Conservation (phyloP, 345 rosid species). For the Draba incana region DNA sequence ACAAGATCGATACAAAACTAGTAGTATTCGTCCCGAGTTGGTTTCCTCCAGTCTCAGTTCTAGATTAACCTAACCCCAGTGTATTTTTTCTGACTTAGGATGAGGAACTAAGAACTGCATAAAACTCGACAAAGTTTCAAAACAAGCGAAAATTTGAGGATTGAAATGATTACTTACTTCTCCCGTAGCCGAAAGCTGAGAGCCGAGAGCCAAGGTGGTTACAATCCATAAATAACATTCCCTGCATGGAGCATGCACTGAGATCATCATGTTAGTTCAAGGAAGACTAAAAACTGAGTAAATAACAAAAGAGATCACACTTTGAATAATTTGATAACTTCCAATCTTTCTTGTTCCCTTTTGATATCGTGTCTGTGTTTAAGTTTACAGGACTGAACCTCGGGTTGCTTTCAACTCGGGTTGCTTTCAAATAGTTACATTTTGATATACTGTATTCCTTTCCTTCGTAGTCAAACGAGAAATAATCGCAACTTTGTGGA, state of each 20-base stretch:
- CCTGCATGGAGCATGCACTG: slow-evolving; percentile 10
- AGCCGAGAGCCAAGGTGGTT: background rate
- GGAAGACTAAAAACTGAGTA: background rate
- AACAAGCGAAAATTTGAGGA: slow-evolving; percentile 8
- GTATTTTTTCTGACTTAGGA: slow-evolving; percentile 14
- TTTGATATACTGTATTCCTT: slow-evolving; percentile 20
- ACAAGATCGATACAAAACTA: too few species aligned
- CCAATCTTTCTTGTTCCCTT: slow-evolving; percentile 25
- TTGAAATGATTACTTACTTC: slow-evolving; percentile 14
- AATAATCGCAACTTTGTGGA: slow-evolving; percentile 15
- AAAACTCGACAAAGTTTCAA: background rate
- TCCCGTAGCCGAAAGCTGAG: background rate
- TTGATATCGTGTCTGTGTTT: slow-evolving; percentile 22
- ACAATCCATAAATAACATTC: background rate
- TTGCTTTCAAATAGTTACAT: slow-evolving; percentile 17
- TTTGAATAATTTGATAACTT: slow-evolving; percentile 6
- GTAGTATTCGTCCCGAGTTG: too few species aligned
- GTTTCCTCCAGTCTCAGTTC: too few species aligned
- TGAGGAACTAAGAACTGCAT: background rate
- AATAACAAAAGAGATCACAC: slow-evolving; percentile 13
- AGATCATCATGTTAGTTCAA: background rate
- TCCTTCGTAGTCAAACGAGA: slow-evolving; percentile 6
- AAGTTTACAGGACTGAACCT: slow-evolving; percentile 22
- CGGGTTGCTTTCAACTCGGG: background rate
- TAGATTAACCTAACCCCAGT: background rate